Percentiles rank a stretch among this genome's conserved stretches.
Conservation (phyloP, 495 filamentous ascomycete species). For the Recurvomyces mirabilis region DNA sequence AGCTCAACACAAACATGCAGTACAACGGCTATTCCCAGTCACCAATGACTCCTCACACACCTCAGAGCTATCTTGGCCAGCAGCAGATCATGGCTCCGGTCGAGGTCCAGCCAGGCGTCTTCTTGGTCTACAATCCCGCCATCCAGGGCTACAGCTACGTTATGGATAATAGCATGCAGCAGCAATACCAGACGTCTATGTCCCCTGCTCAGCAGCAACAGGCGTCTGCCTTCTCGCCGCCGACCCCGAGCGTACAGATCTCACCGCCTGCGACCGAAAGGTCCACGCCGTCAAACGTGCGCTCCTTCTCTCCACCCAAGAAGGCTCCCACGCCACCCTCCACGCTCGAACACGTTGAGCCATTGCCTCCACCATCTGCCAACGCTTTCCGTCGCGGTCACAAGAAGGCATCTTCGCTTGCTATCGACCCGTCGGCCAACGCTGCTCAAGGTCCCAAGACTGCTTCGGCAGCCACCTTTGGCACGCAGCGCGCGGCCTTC, state of each 20-base stretch:
- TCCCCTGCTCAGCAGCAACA: constrained; percentile 28
- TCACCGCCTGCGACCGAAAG: constrained; percentile 17
- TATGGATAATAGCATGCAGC: constrained; percentile 46
- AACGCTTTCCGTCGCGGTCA: constrained; percentile 86
- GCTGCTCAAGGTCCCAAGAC: constrained; percentile 66
- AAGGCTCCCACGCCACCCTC: constrained; percentile 48
- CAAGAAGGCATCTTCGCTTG: constrained; percentile 78
- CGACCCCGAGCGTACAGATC: constrained; percentile 41
- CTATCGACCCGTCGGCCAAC: constrained; percentile 47
- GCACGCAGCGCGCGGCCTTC: constrained; percentile 33
- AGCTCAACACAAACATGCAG: constrained; percentile 36
- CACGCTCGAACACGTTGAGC: constrained; percentile 42
- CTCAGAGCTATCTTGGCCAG: constrained; percentile 52
- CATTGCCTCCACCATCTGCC: constrained; percentile 67
- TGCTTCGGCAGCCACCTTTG: constrained; percentile 37
- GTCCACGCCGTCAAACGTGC: constrained; percentile 38
- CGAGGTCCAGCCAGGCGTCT: constrained; percentile 63
- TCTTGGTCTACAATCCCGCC: constrained; percentile 69
- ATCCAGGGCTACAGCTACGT: constrained; percentile 70
- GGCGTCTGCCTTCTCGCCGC: constrained; percentile 21
- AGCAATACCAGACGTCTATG: constrained; percentile 30
- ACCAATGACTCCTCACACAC: constrained; percentile 32
- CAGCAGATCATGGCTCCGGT: constrained; percentile 62
- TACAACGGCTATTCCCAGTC: constrained; percentile 31
- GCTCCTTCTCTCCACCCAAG: constrained; percentile 61